Evolutionary conservation across 345 rosid species (phyloP).

Genomic region (Gossypium sturtianum): DNA sequence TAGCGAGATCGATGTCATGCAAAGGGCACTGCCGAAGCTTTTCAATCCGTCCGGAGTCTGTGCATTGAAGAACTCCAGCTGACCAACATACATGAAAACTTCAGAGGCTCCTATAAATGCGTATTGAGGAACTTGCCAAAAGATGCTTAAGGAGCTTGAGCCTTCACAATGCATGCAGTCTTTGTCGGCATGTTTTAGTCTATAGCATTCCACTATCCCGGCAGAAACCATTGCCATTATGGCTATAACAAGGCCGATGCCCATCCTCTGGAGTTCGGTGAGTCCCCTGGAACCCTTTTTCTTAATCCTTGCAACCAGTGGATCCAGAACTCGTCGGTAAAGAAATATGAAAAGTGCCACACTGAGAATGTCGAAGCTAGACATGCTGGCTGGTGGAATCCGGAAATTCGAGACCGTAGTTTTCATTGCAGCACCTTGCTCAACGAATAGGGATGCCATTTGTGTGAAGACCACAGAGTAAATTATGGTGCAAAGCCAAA

Average conservation of each 20-base stretch:
- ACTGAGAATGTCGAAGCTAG: constrained; percentile 90
- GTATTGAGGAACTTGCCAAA: constrained; percentile 98
- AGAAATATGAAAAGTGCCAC: constrained; percentile 88
- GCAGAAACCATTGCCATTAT: constrained; percentile 86
- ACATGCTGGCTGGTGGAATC: constrained; percentile 96
- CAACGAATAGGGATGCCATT: constrained; percentile 98
- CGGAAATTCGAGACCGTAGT: constrained; percentile 61
- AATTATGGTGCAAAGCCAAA: constrained; percentile 95
- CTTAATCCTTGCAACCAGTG: constrained; percentile 44
- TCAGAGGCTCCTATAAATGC: constrained; percentile 94
- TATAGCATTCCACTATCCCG: constrained; percentile 75
- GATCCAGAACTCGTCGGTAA: constrained; percentile 75
- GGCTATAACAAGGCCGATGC: constrained; percentile 88
- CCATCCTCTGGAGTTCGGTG: constrained; percentile 96
- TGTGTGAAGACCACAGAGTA: constrained; percentile 97
- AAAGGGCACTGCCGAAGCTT: constrained; percentile 93
- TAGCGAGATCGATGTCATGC: constrained; percentile 92
- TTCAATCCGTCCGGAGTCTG: constrained; percentile 94
- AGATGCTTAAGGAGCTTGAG: constrained; percentile 93
- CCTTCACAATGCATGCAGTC: constrained; percentile 74
- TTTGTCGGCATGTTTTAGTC: constrained; percentile 57
- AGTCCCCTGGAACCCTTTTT: constrained; percentile 53
- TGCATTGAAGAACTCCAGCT: constrained; percentile 93
- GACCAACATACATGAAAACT: constrained; percentile 98
- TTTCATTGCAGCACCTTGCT: constrained; percentile 99